Evolutionary conservation across 495 filamentous ascomycete species (phyloP).

Genomic region (Annulohypoxylon stygium): DNA sequence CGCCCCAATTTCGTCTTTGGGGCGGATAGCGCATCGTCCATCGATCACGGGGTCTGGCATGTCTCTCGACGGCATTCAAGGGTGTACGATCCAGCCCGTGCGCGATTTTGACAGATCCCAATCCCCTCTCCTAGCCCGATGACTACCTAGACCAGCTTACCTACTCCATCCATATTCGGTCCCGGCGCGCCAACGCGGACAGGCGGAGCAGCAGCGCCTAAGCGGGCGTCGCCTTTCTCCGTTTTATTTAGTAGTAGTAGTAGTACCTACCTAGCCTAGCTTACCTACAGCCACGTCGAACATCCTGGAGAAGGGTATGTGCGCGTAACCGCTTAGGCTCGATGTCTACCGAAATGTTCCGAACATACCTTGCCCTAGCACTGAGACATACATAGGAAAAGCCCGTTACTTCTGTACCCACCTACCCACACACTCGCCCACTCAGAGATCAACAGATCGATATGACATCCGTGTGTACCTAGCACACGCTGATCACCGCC

Average conservation of each 20-base stretch:
- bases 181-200: constrained; percentile 4
- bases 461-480: background rate
- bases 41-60: constrained; percentile 15
- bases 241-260: background rate
- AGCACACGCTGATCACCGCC: background rate
- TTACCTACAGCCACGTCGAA: background rate
- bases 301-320: constrained; percentile 3
- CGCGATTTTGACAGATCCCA: constrained; percentile 23
- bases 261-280: background rate
- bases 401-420: background rate
- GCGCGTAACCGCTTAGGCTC: constrained; percentile 3
- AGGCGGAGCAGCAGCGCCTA: background rate
- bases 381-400: background rate
- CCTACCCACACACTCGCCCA: background rate
- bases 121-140: background rate
- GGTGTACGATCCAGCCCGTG: constrained; percentile 19
- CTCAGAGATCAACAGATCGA: background rate
- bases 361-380: constrained; percentile 22
- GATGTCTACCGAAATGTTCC: constrained; percentile 31
- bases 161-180: background rate
- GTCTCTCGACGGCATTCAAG: background rate
- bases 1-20: constrained; percentile 15
- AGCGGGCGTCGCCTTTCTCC: background rate
- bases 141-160: background rate
- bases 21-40: constrained; percentile 13